phyloP scores from a whole-genome alignment of 2,329 filamentous ascomycete species.

The Domatiomyces catenatus region DNA sequence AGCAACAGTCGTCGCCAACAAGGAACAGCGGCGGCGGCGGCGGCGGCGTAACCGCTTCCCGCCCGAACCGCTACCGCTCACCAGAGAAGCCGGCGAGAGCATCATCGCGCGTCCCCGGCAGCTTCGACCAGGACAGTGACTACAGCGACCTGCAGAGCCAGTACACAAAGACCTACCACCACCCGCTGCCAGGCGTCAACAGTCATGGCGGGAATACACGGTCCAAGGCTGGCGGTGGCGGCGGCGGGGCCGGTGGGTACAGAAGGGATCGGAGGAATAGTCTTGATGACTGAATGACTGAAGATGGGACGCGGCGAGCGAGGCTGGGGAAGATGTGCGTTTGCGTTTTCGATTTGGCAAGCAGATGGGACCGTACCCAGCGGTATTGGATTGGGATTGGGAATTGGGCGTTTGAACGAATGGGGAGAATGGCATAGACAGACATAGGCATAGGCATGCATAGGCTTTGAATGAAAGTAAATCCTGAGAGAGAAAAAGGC shows the following conservation, averaged over 20 bases:
- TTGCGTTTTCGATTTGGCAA: too few species aligned
- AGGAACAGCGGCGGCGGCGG: too few species aligned
- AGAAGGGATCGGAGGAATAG: slow-evolving; percentile 13
- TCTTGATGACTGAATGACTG: slow-evolving; percentile 13
- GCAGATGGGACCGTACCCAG: too few species aligned
- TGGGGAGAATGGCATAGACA: too few species aligned
- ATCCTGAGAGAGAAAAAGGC: too few species aligned
- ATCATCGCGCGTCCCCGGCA: slow-evolving; percentile 21
- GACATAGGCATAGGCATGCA: too few species aligned
- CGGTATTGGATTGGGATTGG: too few species aligned
- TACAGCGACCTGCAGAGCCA: slow-evolving; percentile 26
- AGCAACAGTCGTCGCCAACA: not conserved
- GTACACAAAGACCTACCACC: slow-evolving; percentile 39
- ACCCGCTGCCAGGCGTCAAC: slow-evolving; percentile 38
- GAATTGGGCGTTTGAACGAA: too few species aligned
- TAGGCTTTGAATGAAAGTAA: too few species aligned
- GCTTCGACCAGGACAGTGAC: slow-evolving; percentile 31
- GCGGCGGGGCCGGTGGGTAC: slow-evolving; percentile 12
- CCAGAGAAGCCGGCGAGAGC: slow-evolving; percentile 9
- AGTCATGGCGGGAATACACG: slow-evolving; percentile 15
- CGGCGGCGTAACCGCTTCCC: not conserved
- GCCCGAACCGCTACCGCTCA: slow-evolving; percentile 4
- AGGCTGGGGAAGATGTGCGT: too few species aligned
- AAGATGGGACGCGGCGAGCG: too few species aligned
- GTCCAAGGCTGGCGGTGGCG: slow-evolving; percentile 6